These are phyloP conservation scores for Crotalaria pallida DNA, from an alignment of 306 rosid species.

Conservation along the genomic window DNA sequence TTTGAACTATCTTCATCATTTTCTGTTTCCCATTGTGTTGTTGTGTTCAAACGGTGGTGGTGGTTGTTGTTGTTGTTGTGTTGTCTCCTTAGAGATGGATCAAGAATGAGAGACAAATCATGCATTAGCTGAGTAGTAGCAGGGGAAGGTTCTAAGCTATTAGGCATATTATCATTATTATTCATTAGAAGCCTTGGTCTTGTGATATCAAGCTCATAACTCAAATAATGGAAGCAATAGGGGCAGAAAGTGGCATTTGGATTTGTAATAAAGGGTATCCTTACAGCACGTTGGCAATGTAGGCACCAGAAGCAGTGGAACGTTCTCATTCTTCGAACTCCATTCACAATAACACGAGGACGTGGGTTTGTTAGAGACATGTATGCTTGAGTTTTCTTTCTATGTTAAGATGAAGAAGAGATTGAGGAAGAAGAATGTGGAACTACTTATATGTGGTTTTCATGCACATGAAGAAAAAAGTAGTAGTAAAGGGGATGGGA, in stretches of 20 bases:
- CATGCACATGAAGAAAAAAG: neutral
- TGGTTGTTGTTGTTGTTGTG: neutral
- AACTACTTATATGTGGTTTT: slow-evolving; percentile 7
- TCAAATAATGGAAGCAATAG: slow-evolving; percentile 39
- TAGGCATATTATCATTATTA: neutral
- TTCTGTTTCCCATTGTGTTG: slow-evolving; percentile 27
- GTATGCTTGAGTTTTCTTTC: neutral
- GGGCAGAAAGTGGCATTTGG: slow-evolving; percentile 32
- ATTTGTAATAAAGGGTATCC: slow-evolving; percentile 25
- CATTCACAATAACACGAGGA: slow-evolving; percentile 48
- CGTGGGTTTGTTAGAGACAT: slow-evolving; percentile 44
- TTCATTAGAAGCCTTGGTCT: slow-evolving; percentile 33
- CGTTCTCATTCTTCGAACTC: slow-evolving; percentile 56
- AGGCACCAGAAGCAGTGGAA: slow-evolving; percentile 61
- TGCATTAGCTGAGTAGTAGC: slow-evolving; percentile 17
- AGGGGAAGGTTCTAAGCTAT: slow-evolving; percentile 16
- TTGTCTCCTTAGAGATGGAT: slow-evolving; percentile 28
- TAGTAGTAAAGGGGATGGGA: slow-evolving; percentile 29
- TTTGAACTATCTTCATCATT: neutral
- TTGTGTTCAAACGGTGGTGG: neutral
- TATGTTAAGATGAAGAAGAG: neutral
- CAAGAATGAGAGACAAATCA: slow-evolving; percentile 35
- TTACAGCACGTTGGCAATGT: slow-evolving; percentile 38
- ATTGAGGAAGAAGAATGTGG: slow-evolving; percentile 20
- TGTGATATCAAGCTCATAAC: slow-evolving; percentile 43